Base-by-base conservation (phyloP, 2,329 filamentous ascomycete species). In the Colletotrichum sp. region DNA sequence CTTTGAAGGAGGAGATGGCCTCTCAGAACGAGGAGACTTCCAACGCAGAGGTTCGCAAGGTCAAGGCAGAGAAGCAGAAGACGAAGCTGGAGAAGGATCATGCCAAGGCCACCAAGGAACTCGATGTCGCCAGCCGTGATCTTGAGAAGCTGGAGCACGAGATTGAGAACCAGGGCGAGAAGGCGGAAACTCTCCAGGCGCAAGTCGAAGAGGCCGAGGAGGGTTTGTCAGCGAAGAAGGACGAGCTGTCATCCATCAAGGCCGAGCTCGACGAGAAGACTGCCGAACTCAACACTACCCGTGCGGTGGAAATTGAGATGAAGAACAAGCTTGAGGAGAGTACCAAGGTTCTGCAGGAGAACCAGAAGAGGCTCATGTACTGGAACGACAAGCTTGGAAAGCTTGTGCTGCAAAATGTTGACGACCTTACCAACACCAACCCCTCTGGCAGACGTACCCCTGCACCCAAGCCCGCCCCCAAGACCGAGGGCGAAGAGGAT, bases 291-390 rank as follows among this genome's bases (percentile, higher is more conserved):
- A 98, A 99, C 82, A 94, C 95, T 81, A 98, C 94, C 0, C 92
- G 96, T 12, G 96, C 95, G 1, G 89, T 94, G 5, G 97, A 99
- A 84, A 98, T 99, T 77, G 97, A 99, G 85, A 98, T 99, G 96
- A 94, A 95, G 78, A 99, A 99, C 86, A 98, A 98, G 87, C 93
- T 99, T 2, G 97, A 99, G 82, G 96, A 99, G 82, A 97, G 96
- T 83, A 95, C 98, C 79, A 99, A 99, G 86, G 92, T 93, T 12
- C 90, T 99, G 16, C 85, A 87, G 0, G 96, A 99, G 82, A 98
- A 98, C 84, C 93, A 98, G 83, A 96, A 95, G 85, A 93, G 95
- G 76, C 90, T 95, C 55, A 90, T 90, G 49, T 95, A 98, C 87
- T 99, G 96, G 96, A 89, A 96, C 71, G 95, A 98, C 76, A 98